Percentiles rank a stretch among this genome's conserved stretches.
Evolutionary conservation across 1,284 basidiomycete species (phyloP).

Genomic region (Heliocybe sulcata): DNA sequence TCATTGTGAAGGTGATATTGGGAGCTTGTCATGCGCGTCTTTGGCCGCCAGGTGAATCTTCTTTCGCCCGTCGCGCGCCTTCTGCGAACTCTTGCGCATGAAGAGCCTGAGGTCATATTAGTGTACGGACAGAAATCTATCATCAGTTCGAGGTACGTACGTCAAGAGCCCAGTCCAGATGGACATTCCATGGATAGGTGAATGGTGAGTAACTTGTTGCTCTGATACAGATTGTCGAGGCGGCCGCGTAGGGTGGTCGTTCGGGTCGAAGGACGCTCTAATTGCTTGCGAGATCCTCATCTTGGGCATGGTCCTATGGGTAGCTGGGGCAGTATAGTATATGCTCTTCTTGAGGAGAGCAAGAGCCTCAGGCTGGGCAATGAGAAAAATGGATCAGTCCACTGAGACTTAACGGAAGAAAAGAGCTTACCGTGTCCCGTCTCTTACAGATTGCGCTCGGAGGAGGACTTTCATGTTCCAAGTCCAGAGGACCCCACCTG

Average conservation of each 20-base stretch:
- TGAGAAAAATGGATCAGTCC: neutral
- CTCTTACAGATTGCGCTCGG: slow-evolving; percentile 57
- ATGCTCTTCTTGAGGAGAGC: slow-evolving; percentile 50
- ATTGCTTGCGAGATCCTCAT: slow-evolving; percentile 36
- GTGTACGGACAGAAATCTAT: neutral
- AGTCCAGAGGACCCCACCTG: slow-evolving; percentile 49
- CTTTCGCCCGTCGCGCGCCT: slow-evolving; percentile 20
- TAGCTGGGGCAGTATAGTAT: slow-evolving; percentile 47
- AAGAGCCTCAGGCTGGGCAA: slow-evolving; percentile 40
- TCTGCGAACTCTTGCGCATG: slow-evolving; percentile 35
- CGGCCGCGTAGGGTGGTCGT: slow-evolving; percentile 39
- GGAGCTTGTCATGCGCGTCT: slow-evolving; percentile 4
- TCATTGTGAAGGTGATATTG: neutral
- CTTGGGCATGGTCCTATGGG: slow-evolving; percentile 46
- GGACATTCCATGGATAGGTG: slow-evolving; percentile 43
- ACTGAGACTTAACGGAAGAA: neutral
- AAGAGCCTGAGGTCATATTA: slow-evolving; percentile 30
- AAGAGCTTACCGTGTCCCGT: slow-evolving; percentile 43
- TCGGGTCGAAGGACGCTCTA: slow-evolving; percentile 40
- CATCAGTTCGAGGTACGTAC: slow-evolving; percentile 17
- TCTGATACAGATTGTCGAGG: slow-evolving; percentile 53
- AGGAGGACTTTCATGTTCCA: slow-evolving; percentile 53
- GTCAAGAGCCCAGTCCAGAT: slow-evolving; percentile 48
- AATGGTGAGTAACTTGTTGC: slow-evolving; percentile 37
- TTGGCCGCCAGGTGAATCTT: slow-evolving; percentile 10